Conservation (phyloP, 2,329 filamentous ascomycete genomes). For the Paecilomyces sp. region DNA sequence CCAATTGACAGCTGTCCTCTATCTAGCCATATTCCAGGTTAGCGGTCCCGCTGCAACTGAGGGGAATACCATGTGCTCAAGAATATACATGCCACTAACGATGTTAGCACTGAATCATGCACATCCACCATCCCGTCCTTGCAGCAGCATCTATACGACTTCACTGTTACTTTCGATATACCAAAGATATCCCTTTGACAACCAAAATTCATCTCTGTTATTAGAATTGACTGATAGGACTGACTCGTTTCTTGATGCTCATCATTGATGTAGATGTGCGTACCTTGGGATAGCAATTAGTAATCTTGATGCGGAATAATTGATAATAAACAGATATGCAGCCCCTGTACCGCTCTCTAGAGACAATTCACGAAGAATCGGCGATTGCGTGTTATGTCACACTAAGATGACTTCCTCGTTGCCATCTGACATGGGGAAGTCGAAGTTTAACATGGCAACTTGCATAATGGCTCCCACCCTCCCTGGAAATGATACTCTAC, state of each 20-base stretch:
- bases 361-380: neutral
- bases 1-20: neutral
- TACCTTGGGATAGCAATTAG: neutral
- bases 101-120: neutral
- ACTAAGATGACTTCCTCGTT: constrained; percentile 12
- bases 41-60: neutral
- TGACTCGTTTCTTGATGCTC: neutral
- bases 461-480: constrained; percentile 40
- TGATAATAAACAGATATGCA: neutral
- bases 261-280: neutral
- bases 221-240: no score
- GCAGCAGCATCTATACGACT: no score
- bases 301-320: neutral
- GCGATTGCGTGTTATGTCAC: neutral
- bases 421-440: constrained; percentile 24
- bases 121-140: neutral
- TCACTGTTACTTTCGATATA: no score
- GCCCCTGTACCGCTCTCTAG: neutral
- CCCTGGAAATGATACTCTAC: constrained; percentile 24
- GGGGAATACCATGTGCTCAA: neutral
- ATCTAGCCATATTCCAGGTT: neutral
- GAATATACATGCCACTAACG: neutral
- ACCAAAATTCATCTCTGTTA: no score
- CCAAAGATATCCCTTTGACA: no score
- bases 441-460: constrained; percentile 33